Evolutionary conservation across 768 basidiomycete genomes (phyloP).

Genomic region (Hydnomerulius pinastri): DNA sequence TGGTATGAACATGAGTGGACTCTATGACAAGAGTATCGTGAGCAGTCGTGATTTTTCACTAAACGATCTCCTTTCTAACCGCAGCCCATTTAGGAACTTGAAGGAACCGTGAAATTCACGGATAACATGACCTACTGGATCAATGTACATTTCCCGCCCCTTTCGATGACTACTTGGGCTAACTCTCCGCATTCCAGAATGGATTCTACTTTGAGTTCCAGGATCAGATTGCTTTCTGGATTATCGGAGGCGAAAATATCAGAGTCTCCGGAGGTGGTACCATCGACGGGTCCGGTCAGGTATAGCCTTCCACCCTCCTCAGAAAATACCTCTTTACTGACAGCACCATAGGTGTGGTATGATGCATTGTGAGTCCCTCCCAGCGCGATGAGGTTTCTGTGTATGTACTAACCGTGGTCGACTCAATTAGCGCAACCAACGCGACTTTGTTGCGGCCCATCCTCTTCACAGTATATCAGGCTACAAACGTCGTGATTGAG

Average conservation of each 20-base stretch:
- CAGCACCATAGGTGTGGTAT: slow-evolving; percentile 47
- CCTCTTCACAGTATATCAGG: slow-evolving; percentile 55
- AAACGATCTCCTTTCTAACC: not conserved
- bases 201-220: slow-evolving; percentile 56
- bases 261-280: slow-evolving; percentile 58
- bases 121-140: slow-evolving; percentile 56
- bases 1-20: slow-evolving; percentile 54
- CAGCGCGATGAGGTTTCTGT: not conserved
- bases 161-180: not conserved
- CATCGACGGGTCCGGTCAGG: slow-evolving; percentile 66
- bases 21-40: slow-evolving; percentile 52
- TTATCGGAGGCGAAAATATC: slow-evolving; percentile 52
- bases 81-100: slow-evolving; percentile 37
- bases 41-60: slow-evolving; percentile 9
- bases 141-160: slow-evolving; percentile 33
- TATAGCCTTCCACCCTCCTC: slow-evolving; percentile 12
- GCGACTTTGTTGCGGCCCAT: slow-evolving; percentile 54
- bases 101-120: slow-evolving; percentile 53
- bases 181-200: slow-evolving; percentile 34
- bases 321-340: no score
- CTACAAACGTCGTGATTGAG: slow-evolving; percentile 46
- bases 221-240: slow-evolving; percentile 56
- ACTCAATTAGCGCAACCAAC: slow-evolving; percentile 40
- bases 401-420: not conserved
- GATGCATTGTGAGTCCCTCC: slow-evolving; percentile 44